These are phyloP conservation scores for Cyberlindnera mycetangii DNA, from an alignment of 805 yeast genomes.

Conservation along the genomic window DNA sequence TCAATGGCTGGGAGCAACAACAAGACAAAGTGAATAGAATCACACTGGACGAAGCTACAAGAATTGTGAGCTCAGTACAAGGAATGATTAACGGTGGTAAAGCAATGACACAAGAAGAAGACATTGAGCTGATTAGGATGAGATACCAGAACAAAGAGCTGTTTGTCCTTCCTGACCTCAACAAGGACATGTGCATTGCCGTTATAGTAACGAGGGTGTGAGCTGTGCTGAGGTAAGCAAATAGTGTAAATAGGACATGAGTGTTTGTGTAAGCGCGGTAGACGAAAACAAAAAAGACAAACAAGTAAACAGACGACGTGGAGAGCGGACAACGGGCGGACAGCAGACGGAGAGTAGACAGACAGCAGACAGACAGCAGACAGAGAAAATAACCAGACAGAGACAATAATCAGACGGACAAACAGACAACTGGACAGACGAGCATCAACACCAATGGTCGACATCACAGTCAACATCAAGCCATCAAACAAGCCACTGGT, in stretches of 20 bases:
- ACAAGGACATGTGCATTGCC: slow-evolving; percentile 2
- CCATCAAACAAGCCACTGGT: slow-evolving; percentile 53
- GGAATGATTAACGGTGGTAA: slow-evolving; percentile 3
- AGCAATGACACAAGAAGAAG: not conserved
- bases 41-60: not conserved
- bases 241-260: no score
- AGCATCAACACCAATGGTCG: slow-evolving; percentile 1
- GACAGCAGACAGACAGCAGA: not conserved
- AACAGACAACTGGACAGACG: no score
- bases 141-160: slow-evolving; percentile 8
- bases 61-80: not conserved
- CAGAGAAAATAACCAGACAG: no score
- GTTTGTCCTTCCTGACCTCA: slow-evolving; percentile 7
- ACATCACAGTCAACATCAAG: slow-evolving; percentile 34
- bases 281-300: no score
- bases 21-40: not conserved
- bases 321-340: no score
- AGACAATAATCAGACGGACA: not conserved
- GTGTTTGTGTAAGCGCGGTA: no score
- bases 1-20: slow-evolving; percentile 16
- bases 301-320: no score
- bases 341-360: not conserved
- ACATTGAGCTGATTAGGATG: slow-evolving; percentile 8
- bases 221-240: no score
- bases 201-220: slow-evolving; percentile 2